These are phyloP conservation scores for Podila minutissima DNA, from an alignment of 192 early-diverging fungal genomes.

Conservation along the genomic window DNA sequence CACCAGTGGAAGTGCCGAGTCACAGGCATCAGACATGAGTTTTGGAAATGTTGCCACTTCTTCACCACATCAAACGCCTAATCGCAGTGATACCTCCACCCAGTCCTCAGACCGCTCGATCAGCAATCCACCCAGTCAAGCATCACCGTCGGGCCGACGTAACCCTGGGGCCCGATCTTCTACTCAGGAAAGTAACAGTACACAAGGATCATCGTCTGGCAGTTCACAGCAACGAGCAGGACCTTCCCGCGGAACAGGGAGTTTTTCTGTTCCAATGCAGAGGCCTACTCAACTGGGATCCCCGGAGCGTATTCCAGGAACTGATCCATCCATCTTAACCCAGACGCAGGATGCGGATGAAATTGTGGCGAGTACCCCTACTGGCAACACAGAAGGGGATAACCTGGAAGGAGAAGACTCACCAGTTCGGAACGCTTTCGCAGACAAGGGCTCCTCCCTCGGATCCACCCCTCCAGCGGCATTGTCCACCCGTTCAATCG, in stretches of 20 bases:
- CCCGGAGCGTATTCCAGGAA: no score
- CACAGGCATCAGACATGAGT: conserved; percentile 18
- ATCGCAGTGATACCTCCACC: conserved; percentile 2
- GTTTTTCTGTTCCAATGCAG: no score
- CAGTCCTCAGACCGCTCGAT: conserved; percentile 3
- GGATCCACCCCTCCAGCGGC: neutral
- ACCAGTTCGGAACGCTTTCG: neutral
- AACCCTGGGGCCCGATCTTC: no score
- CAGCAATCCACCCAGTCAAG: neutral
- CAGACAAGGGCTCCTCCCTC: neutral
- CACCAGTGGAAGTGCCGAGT: neutral
- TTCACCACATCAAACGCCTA: conserved; percentile 22
- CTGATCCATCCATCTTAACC: no score
- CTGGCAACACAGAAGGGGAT: neutral
- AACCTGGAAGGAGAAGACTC: neutral
- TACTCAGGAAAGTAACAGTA: neutral
- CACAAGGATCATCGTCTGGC: no score
- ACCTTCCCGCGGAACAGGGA: no score
- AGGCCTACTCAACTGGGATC: no score
- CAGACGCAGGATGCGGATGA: neutral
- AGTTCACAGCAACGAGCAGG: no score
- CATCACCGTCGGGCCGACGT: no score
- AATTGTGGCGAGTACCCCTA: neutral
- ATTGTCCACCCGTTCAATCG: neutral
- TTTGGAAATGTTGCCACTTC: conserved; percentile 19